A percentile compares a stretch with the other conserved stretches of the same genome.
Conservation (phyloP, 2,329 filamentous ascomycete genomes). For the Ceratocystis alfenasii region DNA sequence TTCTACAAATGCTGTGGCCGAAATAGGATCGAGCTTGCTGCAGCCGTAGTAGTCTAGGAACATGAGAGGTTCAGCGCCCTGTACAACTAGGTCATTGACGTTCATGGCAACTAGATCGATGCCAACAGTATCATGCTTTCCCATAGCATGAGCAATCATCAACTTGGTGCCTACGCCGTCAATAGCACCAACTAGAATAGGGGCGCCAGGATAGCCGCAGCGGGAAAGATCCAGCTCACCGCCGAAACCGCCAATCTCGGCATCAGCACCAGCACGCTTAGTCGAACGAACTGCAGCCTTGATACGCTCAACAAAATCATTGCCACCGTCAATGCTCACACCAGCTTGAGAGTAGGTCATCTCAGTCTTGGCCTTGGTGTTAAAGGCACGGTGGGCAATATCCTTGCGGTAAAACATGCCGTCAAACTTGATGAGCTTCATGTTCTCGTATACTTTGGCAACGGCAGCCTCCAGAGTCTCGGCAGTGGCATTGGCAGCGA, state of each 20-base stretch:
- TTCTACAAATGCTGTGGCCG: constrained; percentile 74
- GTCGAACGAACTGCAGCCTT: constrained; percentile 82
- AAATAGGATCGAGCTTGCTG: constrained; percentile 67
- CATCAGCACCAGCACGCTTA: constrained; percentile 72
- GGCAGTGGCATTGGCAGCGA: constrained; percentile 72
- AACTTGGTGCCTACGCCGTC: constrained; percentile 96
- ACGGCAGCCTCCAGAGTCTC: constrained; percentile 69
- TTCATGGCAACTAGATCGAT: constrained; percentile 98
- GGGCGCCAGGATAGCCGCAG: constrained; percentile 47
- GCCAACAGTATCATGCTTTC: constrained; percentile 86
- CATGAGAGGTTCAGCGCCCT: constrained; percentile 87
- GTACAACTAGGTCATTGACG: constrained; percentile 92
- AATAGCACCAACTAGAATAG: constrained; percentile 83
- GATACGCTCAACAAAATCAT: constrained; percentile 83
- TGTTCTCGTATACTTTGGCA: constrained; percentile 72
- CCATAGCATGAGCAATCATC: constrained; percentile 82
- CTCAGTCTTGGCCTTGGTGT: constrained; percentile 30
- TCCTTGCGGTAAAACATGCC: constrained; percentile 88
- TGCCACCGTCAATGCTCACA: constrained; percentile 88
- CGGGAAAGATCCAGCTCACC: constrained; percentile 67
- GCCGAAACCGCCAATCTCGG: constrained; percentile 89
- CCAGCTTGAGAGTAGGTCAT: constrained; percentile 90
- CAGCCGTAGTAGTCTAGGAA: constrained; percentile 98
- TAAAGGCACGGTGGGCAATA: constrained; percentile 69
- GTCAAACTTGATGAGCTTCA: constrained; percentile 62